phyloP scores from a whole-genome alignment of 257 asterid species.

The Plantago elongata region DNA sequence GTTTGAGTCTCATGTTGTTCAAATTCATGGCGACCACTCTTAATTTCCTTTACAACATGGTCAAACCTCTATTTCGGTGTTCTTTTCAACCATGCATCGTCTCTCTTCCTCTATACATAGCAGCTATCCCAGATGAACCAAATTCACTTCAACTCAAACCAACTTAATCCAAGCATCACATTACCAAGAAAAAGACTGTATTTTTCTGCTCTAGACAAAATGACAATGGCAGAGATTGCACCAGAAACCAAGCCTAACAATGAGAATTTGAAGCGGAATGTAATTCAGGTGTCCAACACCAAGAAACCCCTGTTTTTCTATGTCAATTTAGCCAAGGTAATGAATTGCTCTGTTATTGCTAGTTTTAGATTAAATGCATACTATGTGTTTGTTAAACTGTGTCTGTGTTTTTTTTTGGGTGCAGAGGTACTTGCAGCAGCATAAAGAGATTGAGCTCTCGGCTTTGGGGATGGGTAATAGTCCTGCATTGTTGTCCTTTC shows the following conservation, averaged over 20 bases:
- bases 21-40: constrained; percentile 3
- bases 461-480: constrained; percentile 95
- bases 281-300: constrained; percentile 58
- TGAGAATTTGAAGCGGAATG: constrained; percentile 40
- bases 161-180: background rate
- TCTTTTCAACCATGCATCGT: constrained; percentile 6
- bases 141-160: background rate
- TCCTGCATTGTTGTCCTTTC: background rate
- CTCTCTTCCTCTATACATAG: constrained; percentile 18
- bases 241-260: constrained; percentile 18
- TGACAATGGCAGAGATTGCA: constrained; percentile 39
- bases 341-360: background rate
- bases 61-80: constrained; percentile 31
- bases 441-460: constrained; percentile 91
- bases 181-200: background rate
- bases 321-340: constrained; percentile 58
- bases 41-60: constrained; percentile 17
- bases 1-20: constrained; percentile 9
- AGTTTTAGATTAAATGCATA: background rate
- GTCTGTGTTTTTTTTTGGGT: constrained; percentile 3
- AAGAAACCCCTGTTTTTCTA: constrained; percentile 63
- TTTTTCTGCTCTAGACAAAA: background rate
- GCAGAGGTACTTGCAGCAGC: constrained; percentile 93
- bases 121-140: background rate
- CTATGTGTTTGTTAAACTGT: background rate